These are phyloP conservation scores for Tetrahymena thermophila DNA, from an alignment of 73 alveolate genomes.

Conservation along the genomic window DNA sequence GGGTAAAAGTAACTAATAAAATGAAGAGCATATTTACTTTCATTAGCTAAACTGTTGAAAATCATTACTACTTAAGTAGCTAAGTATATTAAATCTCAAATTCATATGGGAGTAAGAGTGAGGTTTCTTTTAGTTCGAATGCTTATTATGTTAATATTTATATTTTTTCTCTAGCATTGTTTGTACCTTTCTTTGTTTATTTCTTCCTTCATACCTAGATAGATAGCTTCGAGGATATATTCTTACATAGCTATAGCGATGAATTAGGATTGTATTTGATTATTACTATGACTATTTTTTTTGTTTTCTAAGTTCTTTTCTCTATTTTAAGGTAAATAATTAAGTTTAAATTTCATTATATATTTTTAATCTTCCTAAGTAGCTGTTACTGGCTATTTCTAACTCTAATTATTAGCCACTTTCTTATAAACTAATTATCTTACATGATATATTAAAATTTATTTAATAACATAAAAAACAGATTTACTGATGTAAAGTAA, in stretches of 20 bases:
- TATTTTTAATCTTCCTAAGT: too few species aligned
- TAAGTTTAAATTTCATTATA: too few species aligned
- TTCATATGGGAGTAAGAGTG: neutral
- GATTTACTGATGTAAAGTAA: neutral
- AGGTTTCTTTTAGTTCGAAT: neutral
- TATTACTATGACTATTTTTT: neutral
- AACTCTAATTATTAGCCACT: too few species aligned
- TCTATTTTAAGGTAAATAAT: neutral
- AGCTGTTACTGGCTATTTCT: too few species aligned
- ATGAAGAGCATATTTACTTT: neutral
- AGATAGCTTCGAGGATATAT: neutral
- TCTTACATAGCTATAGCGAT: neutral
- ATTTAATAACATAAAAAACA: neutral
- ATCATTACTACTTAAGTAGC: neutral
- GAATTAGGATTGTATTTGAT: neutral
- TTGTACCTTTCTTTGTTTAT: neutral
- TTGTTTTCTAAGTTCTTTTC: neutral
- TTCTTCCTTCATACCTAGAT: neutral
- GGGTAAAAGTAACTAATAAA: neutral
- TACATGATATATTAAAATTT: too few species aligned
- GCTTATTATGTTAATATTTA: neutral
- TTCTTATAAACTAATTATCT: too few species aligned
- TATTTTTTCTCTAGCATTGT: neutral
- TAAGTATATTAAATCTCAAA: neutral
- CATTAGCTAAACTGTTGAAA: neutral